Conservation (phyloP, 257 asterid species). For the Nyctanthes arbortristis region DNA sequence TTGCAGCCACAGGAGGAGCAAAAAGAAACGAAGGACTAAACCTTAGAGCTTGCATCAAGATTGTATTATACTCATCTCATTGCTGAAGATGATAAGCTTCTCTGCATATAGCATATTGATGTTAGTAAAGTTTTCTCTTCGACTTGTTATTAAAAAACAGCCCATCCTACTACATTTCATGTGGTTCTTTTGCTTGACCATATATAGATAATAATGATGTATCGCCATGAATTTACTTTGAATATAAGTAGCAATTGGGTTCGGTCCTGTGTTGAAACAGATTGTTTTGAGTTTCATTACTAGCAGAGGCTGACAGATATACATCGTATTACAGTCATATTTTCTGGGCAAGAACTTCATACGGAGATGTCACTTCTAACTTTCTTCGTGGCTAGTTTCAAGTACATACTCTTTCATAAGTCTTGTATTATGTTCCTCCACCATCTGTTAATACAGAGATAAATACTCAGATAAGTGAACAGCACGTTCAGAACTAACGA, state of each 20-base stretch:
- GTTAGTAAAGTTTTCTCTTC: too few species aligned
- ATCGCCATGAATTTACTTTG: too few species aligned
- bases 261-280: too few species aligned
- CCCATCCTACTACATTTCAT: too few species aligned
- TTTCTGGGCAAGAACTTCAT: background rate
- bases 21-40: constrained; percentile 33
- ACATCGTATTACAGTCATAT: background rate
- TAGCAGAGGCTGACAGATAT: too few species aligned
- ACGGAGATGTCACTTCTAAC: constrained; percentile 34
- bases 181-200: too few species aligned
- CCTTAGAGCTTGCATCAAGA: constrained; percentile 9
- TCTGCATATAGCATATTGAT: too few species aligned
- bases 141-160: too few species aligned
- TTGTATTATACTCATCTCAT: background rate
- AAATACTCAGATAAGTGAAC: background rate
- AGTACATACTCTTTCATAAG: constrained; percentile 77
- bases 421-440: constrained; percentile 66
- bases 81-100: too few species aligned
- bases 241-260: too few species aligned
- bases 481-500: background rate
- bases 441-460: constrained; percentile 55
- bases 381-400: constrained; percentile 55
- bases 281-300: too few species aligned
- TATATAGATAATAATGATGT: too few species aligned
- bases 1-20: constrained; percentile 36